Base-by-base conservation (phyloP, 495 filamentous ascomycete species). In the Aspergillus biplanus region DNA sequence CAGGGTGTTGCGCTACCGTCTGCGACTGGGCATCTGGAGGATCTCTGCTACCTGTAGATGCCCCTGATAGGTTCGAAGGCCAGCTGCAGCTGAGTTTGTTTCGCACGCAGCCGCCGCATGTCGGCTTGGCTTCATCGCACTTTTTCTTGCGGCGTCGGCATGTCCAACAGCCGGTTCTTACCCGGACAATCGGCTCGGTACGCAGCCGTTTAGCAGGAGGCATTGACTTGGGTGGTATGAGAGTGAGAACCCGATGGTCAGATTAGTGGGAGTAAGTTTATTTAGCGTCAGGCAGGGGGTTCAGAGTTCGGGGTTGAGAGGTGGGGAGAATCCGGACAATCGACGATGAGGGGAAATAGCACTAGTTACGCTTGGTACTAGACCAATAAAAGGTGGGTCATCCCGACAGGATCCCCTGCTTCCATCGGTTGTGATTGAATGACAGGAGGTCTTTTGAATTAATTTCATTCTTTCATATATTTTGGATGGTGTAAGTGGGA, bases 131-230 rank as follows among this genome's bases (percentile, higher is more conserved):
- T 78, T 95, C 92, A 69, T 95, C 92, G 75, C 92, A 96, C 80
- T 96, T 96, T 86, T 95, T 97, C 79, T 95, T 95, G n/a, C 92
- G 84, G 65, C 89, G 89, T 58, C 92, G 82, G 74, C 92, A 96
- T 34, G 91, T 92, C 66, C 90, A 87, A 73, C 92, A 96, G 7
- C 92, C 92, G 3, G 92, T 95, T 16, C 75, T 64, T 27, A 77
- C 75, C 52, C 75, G 73, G 8, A 77, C 71, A 42, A 77, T 77
- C 33, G 70, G 70, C 47, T 68, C 64, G 34, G 69, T 67, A 8
- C 73, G 65, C 13, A 61, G 61, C 52, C 65, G 68, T 67, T 70
- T 70, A 62, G 68, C 69, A 47, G 73, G 68, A 18, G 73, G 73
- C 74, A 77, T 85, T 50, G 47, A 50, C 16, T 7, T 21, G 21